Evolutionary conservation across 2,329 filamentous ascomycete genomes (phyloP), one percentile per base, ranked within the genome.

Genomic region (Ophiosphaerella korrae): DNA sequence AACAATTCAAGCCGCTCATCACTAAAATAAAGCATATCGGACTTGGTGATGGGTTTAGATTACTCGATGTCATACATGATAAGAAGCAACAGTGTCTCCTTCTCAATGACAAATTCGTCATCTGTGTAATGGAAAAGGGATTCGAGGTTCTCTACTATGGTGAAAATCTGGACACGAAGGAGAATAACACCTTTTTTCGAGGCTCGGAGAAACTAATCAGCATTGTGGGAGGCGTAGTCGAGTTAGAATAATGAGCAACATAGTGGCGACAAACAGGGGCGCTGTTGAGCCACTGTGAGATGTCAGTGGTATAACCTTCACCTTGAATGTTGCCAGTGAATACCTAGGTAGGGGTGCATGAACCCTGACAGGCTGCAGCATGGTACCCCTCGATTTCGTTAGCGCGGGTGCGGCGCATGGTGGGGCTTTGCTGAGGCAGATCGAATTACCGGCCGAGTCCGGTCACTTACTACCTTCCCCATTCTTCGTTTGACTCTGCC

Each of bases 121-220:
- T 61, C 31, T 34, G 38, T n/a, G 24, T 13, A 14, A 4, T 12
- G 2, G 13, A 5, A 5, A 14, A 23, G n/a, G 9, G 2, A 2
- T 14, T 55, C 2, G 42, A 50, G 31, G 7, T 61, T 4, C 24
- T 53, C 11, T 54, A 46, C n/a, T 61, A 56, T 11, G 39, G 49
- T 2, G 48, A 53, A 1, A 43, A 33, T 31, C 42, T 39, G 13
- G 38, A 41, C 12, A 50, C 48, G 9, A 50, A 26, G 16, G 35
- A 41, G 16, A 32, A 16, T 11, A 45, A 24, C 4, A 1, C 32
- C 1, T 52, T 57, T 26, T 57, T 61, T n/a, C 32, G 34, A 3
- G 52, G 49, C 5, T 14, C 18, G 5, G 40, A 23, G 9, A 23
- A 23, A 23, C 12, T 39, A 7, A 13, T 21, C 24, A 34, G 33